A percentile compares a stretch with the other conserved stretches of the same genome.
Evolutionary conservation across 2,329 filamentous ascomycete species (phyloP).

Genomic region (Talaromyces funiculosus): DNA sequence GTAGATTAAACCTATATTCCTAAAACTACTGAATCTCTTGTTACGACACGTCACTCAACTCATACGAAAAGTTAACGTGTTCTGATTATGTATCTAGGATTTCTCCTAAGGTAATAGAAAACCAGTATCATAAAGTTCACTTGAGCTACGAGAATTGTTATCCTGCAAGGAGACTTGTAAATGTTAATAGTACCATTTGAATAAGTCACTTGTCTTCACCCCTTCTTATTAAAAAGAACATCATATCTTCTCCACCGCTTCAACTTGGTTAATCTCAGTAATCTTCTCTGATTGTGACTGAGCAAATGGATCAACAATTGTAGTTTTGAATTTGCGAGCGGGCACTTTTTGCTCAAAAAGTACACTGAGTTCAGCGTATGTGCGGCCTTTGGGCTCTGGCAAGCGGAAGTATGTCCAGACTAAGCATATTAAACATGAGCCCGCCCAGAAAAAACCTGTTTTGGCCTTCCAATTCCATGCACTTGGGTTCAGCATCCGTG

Average conservation of each 20-base stretch:
- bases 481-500: conserved; percentile 35
- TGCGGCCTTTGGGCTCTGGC: conserved; percentile 29
- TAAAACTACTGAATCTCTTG: no score
- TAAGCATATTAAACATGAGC: conserved; percentile 9
- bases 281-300: conserved; percentile 20
- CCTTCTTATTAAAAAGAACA: background rate
- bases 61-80: no score
- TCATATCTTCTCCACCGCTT: background rate
- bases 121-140: no score
- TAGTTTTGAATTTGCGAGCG: conserved; percentile 23
- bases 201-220: no score
- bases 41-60: no score
- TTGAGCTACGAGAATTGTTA: no score
- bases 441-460: conserved; percentile 24
- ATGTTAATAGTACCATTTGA: no score
- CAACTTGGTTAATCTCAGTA: background rate
- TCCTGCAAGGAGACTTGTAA: no score
- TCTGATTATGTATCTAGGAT: no score
- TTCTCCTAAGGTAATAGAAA: no score
- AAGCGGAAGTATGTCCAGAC: background rate
- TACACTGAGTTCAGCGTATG: conserved; percentile 35
- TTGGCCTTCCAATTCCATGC: conserved; percentile 24
- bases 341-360: conserved; percentile 34
- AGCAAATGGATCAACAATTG: conserved; percentile 32
- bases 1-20: no score